Conservation (phyloP, 2,329 filamentous ascomycete species). For the Leptographium radiaticola region DNA sequence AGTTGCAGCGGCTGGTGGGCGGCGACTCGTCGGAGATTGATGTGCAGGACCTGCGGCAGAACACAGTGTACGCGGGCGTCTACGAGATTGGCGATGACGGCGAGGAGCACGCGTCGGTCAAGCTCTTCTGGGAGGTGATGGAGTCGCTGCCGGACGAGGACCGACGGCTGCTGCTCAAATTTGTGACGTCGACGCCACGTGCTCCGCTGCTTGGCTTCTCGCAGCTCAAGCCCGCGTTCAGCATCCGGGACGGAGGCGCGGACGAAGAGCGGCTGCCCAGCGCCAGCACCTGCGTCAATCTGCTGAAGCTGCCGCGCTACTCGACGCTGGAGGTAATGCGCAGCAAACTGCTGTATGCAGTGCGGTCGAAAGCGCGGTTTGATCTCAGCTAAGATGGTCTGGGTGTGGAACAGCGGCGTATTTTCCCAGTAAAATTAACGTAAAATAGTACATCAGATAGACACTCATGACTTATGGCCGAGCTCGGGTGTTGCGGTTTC, state of each 20-base stretch:
- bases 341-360: constrained; percentile 77
- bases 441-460: neutral
- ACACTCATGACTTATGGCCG: too few species aligned
- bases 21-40: constrained; percentile 80
- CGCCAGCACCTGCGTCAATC: constrained; percentile 90
- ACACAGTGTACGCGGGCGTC: constrained; percentile 78
- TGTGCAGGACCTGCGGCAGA: constrained; percentile 67
- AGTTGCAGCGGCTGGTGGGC: constrained; percentile 85
- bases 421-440: neutral
- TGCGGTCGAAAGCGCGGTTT: constrained; percentile 84
- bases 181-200: constrained; percentile 85
- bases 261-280: constrained; percentile 75
- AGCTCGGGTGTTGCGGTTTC: too few species aligned
- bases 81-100: constrained; percentile 85
- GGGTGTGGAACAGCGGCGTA: neutral
- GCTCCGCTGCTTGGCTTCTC: constrained; percentile 83
- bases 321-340: constrained; percentile 49
- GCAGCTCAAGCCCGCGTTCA: constrained; percentile 74
- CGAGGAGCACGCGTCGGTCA: constrained; percentile 70
- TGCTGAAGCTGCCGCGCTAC: constrained; percentile 86
- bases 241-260: constrained; percentile 69
- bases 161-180: constrained; percentile 78
- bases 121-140: constrained; percentile 89
- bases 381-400: constrained; percentile 49
- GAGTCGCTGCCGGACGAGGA: constrained; percentile 60